These are phyloP conservation scores for Boletales sp. DNA, from an alignment of 768 basidiomycete genomes.

Conservation along the genomic window DNA sequence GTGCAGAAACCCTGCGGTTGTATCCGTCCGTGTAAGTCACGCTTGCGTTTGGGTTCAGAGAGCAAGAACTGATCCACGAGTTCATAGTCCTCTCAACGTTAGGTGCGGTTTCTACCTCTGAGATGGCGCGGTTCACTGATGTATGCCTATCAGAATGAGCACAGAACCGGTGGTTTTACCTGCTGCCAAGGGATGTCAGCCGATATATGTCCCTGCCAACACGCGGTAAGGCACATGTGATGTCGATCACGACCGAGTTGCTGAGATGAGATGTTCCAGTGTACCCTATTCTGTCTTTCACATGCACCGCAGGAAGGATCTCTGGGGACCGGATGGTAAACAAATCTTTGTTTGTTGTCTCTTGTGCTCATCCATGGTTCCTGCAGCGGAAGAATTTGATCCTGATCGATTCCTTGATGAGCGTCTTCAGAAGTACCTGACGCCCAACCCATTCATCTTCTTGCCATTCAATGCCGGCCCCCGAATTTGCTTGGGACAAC, in stretches of 20 bases:
- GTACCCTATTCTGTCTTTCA: conserved; percentile 44
- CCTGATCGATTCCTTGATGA: conserved; percentile 68
- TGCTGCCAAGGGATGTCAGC: conserved; percentile 19
- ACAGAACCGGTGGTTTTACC: conserved; percentile 22
- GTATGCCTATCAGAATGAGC: conserved; percentile 17
- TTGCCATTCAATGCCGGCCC: conserved; percentile 40
- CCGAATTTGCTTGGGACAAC: conserved; percentile 37
- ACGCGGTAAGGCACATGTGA: conserved; percentile 19
- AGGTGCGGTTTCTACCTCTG: conserved; percentile 6
- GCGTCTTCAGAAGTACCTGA: conserved; percentile 51
- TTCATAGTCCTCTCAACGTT: conserved; percentile 24
- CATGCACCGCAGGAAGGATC: conserved; percentile 50
- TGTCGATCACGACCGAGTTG: background rate
- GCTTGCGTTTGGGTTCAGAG: background rate
- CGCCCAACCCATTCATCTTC: conserved; percentile 52
- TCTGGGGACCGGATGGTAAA: conserved; percentile 53
- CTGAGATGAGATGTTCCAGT: conserved; percentile 19
- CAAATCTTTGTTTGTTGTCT: too few relatives aligned
- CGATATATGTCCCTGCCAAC: conserved; percentile 32
- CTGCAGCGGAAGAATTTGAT: conserved; percentile 54
- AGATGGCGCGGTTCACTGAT: background rate
- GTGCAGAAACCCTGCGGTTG: conserved; percentile 27
- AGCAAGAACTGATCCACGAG: background rate
- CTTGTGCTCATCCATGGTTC: background rate
- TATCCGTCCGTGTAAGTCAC: conserved; percentile 30